A percentile compares a stretch with the other conserved stretches of the same genome.
Conservation (phyloP, 2,329 filamentous ascomycete genomes). For the Pestalotiopsis sp. region DNA sequence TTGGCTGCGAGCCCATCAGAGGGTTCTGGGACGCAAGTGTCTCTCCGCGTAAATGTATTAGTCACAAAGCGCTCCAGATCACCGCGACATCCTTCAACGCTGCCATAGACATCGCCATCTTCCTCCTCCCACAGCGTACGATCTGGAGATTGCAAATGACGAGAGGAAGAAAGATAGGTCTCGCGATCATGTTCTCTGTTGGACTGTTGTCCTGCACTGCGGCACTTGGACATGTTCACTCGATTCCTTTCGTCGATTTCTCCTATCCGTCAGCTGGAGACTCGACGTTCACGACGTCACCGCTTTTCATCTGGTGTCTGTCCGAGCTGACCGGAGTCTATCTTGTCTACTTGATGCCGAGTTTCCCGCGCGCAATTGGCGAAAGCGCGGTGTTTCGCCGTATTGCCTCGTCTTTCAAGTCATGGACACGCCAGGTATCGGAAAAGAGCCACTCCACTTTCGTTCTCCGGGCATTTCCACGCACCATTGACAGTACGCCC, state of each 20-base stretch:
- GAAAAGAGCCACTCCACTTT: background rate
- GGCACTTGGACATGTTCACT: background rate
- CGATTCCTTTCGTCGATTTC: background rate
- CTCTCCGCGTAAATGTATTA: background rate
- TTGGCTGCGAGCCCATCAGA: background rate
- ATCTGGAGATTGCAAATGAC: background rate
- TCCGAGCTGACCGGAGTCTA: background rate
- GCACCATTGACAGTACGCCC: background rate
- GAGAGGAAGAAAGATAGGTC: background rate
- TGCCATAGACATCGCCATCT: background rate
- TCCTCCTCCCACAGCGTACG: background rate
- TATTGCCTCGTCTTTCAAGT: background rate
- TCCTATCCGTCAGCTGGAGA: background rate
- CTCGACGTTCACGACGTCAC: background rate
- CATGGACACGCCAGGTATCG: background rate
- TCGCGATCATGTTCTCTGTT: background rate
- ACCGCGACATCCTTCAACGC: background rate
- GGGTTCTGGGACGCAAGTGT: background rate
- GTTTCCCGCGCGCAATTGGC: background rate
- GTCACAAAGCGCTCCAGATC: background rate
- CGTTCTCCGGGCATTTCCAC: background rate
- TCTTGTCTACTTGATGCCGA: background rate
- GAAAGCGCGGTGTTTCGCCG: background rate
- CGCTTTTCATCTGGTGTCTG: background rate
- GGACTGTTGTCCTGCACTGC: background rate